These are phyloP conservation scores for Epichloe uncinata DNA, from an alignment of 2,329 filamentous ascomycete genomes.

Conservation along the genomic window DNA sequence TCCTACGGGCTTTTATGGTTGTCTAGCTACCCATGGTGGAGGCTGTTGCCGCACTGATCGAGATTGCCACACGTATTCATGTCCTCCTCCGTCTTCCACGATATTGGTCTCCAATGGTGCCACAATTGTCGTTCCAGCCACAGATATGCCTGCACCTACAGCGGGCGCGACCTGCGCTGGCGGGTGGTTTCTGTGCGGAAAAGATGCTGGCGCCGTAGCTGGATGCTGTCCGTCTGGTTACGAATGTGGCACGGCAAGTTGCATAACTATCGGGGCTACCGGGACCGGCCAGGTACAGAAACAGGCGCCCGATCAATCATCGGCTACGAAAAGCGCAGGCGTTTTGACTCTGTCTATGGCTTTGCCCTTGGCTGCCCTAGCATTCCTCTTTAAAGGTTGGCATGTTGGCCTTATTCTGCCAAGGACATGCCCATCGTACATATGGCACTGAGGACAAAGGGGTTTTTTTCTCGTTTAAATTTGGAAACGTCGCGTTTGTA, in stretches of 20 bases:
- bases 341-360: background rate
- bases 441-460: too few species aligned
- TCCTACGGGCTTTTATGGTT: conserved; percentile 86
- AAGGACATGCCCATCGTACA: too few species aligned
- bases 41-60: conserved; percentile 79
- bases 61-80: conserved; percentile 70
- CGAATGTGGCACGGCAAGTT: conserved; percentile 58
- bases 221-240: conserved; percentile 79
- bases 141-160: conserved; percentile 30
- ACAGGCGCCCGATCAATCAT: conserved; percentile 25
- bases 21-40: conserved; percentile 69
- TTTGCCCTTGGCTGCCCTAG: background rate
- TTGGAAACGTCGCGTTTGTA: too few species aligned
- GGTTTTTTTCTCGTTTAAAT: too few species aligned
- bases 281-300: conserved; percentile 46
- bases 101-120: conserved; percentile 54
- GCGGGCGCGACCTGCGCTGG: conserved; percentile 47
- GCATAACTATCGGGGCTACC: conserved; percentile 41
- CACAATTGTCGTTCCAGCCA: conserved; percentile 55
- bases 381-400: background rate
- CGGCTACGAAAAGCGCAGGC: background rate
- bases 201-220: conserved; percentile 44
- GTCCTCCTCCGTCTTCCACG: conserved; percentile 46
- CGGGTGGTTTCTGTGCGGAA: conserved; percentile 65
- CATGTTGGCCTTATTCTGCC: background rate